Base-by-base conservation (phyloP, 1,139 yeast species). In the Candida freyschussii region DNA sequence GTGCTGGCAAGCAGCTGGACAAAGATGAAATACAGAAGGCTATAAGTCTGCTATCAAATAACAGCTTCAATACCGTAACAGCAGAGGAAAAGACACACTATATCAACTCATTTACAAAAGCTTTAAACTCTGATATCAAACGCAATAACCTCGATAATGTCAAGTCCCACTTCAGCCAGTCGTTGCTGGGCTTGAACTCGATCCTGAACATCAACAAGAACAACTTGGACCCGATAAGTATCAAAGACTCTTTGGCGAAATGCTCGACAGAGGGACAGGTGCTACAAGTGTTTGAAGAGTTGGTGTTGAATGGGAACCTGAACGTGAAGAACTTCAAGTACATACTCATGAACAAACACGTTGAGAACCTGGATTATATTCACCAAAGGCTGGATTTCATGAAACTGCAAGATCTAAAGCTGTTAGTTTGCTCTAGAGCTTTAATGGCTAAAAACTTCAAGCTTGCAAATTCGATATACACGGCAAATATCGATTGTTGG, bases 41-140 rank as follows among this genome's bases (percentile, higher is more conserved):
- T 1, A 35, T 37, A 13, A 33, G 29, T 21, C 24, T 41, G 5
- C 24, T 42, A 6, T 36, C 40, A 3, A 21, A 30, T 16, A 36
- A 34, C 8, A 28, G 22, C 11, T 32, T 37, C 15, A 27, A 32
- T n/a, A 12, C 39, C 3, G 37, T 41, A 11, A 40, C 44, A 2
- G 33, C 28, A 13, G 28, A 31, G 20, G 51, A 47, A 28, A 47
- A 45, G 34, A 4, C 13, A 13, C 32, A 36, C 13, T 45, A 40
- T 14, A 41, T 47, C 26, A 32, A 39, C 21, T 40, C 39, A 21
- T 41, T 47, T 26, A 40, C 49, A 4, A 26, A 24, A 13, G 48
- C 43, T 3, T 26, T 47, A 13, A 45, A 45, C 22, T 7, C 34
- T 5, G 44, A 44, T 16, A 30, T 47, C 21, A 33, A 37, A 10